phyloP scores from a whole-genome alignment of 78 protist species.

The Neovahlkampfia damariscottae region DNA sequence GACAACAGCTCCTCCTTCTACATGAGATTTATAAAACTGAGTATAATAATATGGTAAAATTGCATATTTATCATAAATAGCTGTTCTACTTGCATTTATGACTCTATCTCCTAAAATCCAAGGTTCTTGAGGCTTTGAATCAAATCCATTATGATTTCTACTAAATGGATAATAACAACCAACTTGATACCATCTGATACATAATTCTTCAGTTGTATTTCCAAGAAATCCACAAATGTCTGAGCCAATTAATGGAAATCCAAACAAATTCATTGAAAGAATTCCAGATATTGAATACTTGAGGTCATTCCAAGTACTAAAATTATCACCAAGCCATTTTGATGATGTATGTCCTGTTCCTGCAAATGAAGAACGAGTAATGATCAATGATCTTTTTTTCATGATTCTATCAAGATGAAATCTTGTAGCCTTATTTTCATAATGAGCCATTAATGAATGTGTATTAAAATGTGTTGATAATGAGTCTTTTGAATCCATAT shows the following conservation, averaged over 20 bases:
- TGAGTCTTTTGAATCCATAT: neutral
- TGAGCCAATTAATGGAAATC: conserved; percentile 80
- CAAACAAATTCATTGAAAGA: conserved; percentile 66
- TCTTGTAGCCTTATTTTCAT: conserved; percentile 40
- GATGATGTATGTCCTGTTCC: conserved; percentile 90
- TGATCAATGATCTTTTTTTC: conserved; percentile 85
- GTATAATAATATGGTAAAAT: conserved; percentile 81
- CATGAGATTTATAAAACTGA: conserved; percentile 38
- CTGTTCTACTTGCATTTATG: conserved; percentile 18
- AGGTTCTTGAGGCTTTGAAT: conserved; percentile 88
- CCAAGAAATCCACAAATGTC: conserved; percentile 96
- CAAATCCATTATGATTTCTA: conserved; percentile 91
- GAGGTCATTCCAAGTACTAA: conserved; percentile 86
- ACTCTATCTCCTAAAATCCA: conserved; percentile 67
- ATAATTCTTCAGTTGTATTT: conserved; percentile 81
- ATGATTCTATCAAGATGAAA: conserved; percentile 30
- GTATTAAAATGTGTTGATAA: conserved; percentile 62
- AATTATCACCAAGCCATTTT: conserved; percentile 98
- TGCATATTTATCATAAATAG: conserved; percentile 62
- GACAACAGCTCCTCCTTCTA: conserved; percentile 65
- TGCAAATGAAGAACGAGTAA: conserved; percentile 91
- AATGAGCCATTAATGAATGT: conserved; percentile 89
- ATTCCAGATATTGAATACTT: conserved; percentile 66
- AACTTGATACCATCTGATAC: conserved; percentile 89
- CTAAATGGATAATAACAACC: conserved; percentile 94